Evolutionary conservation across 1,284 basidiomycete genomes (phyloP), one percentile per base, ranked within the genome.

Genomic region (Melampsora allii-populina): DNA sequence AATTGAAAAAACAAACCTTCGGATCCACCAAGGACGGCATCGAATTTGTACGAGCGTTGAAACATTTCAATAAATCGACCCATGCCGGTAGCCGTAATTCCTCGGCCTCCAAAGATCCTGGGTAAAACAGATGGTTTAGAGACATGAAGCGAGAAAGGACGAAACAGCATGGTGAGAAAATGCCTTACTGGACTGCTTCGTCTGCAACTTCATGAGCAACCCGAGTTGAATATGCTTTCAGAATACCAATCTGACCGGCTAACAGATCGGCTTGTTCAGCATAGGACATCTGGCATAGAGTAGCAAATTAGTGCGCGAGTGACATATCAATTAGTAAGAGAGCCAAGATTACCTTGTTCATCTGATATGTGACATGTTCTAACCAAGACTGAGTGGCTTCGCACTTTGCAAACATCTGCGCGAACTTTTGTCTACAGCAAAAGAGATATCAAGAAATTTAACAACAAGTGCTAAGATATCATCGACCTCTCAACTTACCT

Each of bases 361-460:
- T 95, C 82, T 95, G 93, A 81, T 89, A 88, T 0, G 92, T 94
- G 76, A 95, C 84, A 79, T 87, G 89, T 83, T 97, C 94, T 31
- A 95, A 83, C 92, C 92, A 96, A 63, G 86, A 87, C 80, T 96
- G 93, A 72, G 87, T 87, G 0, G 90, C 87, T 83, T 94, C 91
- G 45, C 87, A 85, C 75, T 91, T 88, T 27, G 90, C 86, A 76
- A 94, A 92, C 90, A 94, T 92, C 31, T 84, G 84, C 1, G 91
- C 92, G 63, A 95, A 82, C 72, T 82, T 83, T 63, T 66, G 31
- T 72, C 29, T 73, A 19, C 24, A 39, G 19, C 50, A 39, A 61
- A 50, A 75, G 63, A 31, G 29, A 24, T 21, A 45, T 71, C 4
- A 67, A 67, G 68, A 77, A 78, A 24, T 75, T 5, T 66, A 64